Conservation (phyloP, 1,284 basidiomycete genomes). For the Trametes versicolor region DNA sequence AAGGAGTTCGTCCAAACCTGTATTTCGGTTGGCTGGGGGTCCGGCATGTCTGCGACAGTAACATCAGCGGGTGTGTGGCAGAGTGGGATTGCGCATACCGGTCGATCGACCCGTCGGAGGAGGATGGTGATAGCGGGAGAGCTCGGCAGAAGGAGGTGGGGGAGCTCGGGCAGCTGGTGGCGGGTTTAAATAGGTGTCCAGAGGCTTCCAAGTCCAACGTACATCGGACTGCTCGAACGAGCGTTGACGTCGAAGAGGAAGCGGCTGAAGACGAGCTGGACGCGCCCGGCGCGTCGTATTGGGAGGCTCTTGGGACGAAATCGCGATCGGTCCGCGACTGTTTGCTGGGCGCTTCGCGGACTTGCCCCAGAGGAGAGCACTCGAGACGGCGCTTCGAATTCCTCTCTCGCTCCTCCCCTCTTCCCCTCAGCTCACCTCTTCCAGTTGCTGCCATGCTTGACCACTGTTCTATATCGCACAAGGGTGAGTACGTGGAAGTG, state of each 20-base stretch:
- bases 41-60: conserved; percentile 7
- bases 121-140: background rate
- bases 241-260: background rate
- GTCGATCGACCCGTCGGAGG: background rate
- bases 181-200: conserved; percentile 11
- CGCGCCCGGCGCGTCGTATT: conserved; percentile 13
- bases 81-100: background rate
- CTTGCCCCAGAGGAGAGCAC: background rate
- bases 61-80: background rate
- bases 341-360: background rate
- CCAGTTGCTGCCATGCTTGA: conserved; percentile 70
- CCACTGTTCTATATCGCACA: conserved; percentile 91
- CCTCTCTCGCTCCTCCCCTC: background rate
- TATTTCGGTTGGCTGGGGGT: background rate
- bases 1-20: conserved; percentile 37
- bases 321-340: conserved; percentile 16
- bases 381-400: background rate
- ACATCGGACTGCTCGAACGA: conserved; percentile 6
- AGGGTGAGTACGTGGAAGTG: conserved; percentile 59
- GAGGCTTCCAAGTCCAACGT: conserved; percentile 13
- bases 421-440: conserved; percentile 3
- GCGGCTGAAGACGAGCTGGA: background rate
- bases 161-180: background rate
- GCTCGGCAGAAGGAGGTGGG: background rate
- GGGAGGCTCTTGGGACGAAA: conserved; percentile 2